phyloP scores from a whole-genome alignment of 306 rosid species.

The Begonia masoniana region DNA sequence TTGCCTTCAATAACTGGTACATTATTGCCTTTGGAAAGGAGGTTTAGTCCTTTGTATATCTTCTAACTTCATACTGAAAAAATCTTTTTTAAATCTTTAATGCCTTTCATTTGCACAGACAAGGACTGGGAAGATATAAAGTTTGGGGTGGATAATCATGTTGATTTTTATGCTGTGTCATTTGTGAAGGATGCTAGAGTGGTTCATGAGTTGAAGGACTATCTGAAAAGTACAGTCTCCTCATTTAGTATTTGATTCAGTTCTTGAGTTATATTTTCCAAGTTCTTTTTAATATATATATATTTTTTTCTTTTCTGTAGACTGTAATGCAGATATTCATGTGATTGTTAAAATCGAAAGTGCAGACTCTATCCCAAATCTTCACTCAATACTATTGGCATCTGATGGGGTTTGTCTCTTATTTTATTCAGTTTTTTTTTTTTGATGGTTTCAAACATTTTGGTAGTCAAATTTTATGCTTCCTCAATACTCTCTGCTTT shows the following conservation, averaged over 20 bases:
- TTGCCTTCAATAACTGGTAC: slow-evolving; percentile 95
- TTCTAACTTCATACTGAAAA: background rate
- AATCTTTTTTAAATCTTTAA: background rate
- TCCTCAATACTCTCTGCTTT: too few relatives aligned
- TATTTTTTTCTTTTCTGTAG: slow-evolving; percentile 25
- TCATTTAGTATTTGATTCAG: background rate
- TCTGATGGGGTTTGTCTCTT: slow-evolving; percentile 80
- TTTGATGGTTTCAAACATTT: background rate
- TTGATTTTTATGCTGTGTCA: slow-evolving; percentile 92
- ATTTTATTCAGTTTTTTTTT: slow-evolving; percentile 4
- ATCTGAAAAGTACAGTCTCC: slow-evolving; percentile 46
- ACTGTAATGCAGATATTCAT: slow-evolving; percentile 64
- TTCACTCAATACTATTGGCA: slow-evolving; percentile 77
- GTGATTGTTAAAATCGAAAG: slow-evolving; percentile 94
- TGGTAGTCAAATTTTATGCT: too few relatives aligned
- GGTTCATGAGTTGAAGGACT: slow-evolving; percentile 75
- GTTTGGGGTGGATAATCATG: slow-evolving; percentile 92
- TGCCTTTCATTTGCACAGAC: slow-evolving; percentile 29
- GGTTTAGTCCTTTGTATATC: slow-evolving; percentile 2
- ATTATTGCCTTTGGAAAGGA: background rate
- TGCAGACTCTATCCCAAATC: slow-evolving; percentile 91
- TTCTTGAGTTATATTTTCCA: background rate
- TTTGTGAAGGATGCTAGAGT: slow-evolving; percentile 89
- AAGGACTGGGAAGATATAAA: slow-evolving; percentile 99
- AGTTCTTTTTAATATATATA: slow-evolving; percentile 11